These are phyloP conservation scores for Mrakia blollopis DNA, from an alignment of 768 basidiomycete genomes.

Conservation along the genomic window DNA sequence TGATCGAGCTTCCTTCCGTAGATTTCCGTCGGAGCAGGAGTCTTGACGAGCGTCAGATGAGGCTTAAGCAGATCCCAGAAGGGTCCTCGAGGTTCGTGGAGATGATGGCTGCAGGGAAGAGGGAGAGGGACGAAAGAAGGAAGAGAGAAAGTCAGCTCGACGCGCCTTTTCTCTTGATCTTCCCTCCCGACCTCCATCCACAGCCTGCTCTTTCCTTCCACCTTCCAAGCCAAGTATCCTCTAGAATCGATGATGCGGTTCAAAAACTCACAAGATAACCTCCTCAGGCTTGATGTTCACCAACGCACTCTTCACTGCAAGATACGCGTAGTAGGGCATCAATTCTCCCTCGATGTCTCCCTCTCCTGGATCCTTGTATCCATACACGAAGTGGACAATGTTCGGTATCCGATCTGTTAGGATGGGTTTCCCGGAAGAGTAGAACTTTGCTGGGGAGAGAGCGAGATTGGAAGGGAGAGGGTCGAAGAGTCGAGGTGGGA, in stretches of 20 bases:
- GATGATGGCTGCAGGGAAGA: conserved; percentile 41
- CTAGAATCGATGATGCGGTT: neutral
- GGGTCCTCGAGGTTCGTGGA: conserved; percentile 43
- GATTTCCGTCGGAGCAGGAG: conserved; percentile 38
- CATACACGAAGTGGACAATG: conserved; percentile 45
- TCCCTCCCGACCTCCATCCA: neutral
- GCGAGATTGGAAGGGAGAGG: conserved; percentile 37
- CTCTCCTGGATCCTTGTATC: conserved; percentile 38
- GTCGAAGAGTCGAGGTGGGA: conserved; percentile 29
- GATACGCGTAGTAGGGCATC: conserved; percentile 46
- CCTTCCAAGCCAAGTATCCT: neutral
- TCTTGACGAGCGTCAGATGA: conserved; percentile 41
- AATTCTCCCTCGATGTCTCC: conserved; percentile 38
- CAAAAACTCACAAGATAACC: conserved; percentile 43
- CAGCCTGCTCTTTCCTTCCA: too few species aligned
- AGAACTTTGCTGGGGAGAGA: conserved; percentile 3
- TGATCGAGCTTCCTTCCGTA: conserved; percentile 38
- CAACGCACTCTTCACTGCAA: conserved; percentile 44
- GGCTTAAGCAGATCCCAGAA: conserved; percentile 44
- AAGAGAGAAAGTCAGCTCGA: neutral
- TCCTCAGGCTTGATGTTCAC: conserved; percentile 42
- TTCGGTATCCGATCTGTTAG: conserved; percentile 41
- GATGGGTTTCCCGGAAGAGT: conserved; percentile 36
- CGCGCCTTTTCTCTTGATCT: neutral
- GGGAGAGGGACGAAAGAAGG: neutral